A percentile compares a stretch with the other conserved stretches of the same genome.
Conservation (phyloP, 495 filamentous ascomycete species). For the Xylaria grammica region DNA sequence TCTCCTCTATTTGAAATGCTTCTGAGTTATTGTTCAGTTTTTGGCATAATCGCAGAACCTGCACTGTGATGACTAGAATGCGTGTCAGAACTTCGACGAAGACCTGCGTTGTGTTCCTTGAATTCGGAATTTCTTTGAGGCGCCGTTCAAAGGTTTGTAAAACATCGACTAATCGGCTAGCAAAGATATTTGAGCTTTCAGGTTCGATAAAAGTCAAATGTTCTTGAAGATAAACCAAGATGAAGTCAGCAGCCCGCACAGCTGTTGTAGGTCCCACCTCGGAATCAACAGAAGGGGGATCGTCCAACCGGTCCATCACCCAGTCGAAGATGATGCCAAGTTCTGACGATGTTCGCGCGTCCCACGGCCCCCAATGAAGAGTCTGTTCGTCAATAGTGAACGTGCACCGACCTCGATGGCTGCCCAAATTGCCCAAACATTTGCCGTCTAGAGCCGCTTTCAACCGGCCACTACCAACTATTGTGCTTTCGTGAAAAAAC, state of each 20-base stretch:
- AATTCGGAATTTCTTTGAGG: conserved; percentile 31
- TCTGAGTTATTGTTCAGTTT: conserved; percentile 32
- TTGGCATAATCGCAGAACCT: conserved; percentile 43
- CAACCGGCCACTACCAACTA: conserved; percentile 76
- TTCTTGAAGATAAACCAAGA: conserved; percentile 47
- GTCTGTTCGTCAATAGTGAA: conserved; percentile 55
- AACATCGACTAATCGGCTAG: conserved; percentile 51
- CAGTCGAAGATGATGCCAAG: conserved; percentile 63
- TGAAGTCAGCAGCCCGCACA: conserved; percentile 43
- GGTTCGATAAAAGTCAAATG: conserved; percentile 41
- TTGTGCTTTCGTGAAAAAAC: conserved; percentile 77
- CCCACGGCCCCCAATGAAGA: conserved; percentile 71
- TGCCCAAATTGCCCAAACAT: conserved; percentile 32
- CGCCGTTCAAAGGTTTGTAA: conserved; percentile 45
- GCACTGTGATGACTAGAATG: conserved; percentile 33
- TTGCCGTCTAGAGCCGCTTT: conserved; percentile 51
- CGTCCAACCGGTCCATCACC: conserved; percentile 52
- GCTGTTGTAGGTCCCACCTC: conserved; percentile 11
- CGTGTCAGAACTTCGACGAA: conserved; percentile 37
- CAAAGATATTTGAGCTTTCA: conserved; percentile 43
- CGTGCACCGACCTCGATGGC: conserved; percentile 31
- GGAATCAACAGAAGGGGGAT: conserved; percentile 12
- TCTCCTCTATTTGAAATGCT: conserved; percentile 47
- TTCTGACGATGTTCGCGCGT: conserved; percentile 71
- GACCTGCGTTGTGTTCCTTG: conserved; percentile 20